A percentile compares a stretch with the other conserved stretches of the same genome.
phyloP scores from a whole-genome alignment of 78 protist genomes.

The Monosiga brevicollis region DNA sequence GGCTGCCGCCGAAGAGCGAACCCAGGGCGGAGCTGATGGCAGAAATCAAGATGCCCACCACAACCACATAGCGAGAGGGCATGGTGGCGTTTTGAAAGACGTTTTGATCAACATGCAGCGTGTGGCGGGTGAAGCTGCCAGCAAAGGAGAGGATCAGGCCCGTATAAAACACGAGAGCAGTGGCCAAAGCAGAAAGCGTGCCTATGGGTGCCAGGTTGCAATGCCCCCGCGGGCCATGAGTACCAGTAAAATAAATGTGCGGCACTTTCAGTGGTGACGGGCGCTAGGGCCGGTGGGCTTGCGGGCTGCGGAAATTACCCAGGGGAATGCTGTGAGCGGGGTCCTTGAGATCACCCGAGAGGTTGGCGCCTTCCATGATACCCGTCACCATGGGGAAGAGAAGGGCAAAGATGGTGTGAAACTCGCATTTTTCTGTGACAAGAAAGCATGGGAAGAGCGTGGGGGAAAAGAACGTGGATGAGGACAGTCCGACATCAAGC shows the following conservation, averaged over 20 bases:
- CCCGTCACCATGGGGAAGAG: conserved; percentile 62
- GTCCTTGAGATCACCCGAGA: conserved; percentile 54
- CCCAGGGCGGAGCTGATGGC: conserved; percentile 41
- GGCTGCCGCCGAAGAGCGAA: conserved; percentile 35
- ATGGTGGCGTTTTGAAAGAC: background rate
- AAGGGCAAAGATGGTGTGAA: conserved; percentile 26
- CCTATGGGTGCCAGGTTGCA: no score
- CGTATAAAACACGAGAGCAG: conserved; percentile 8
- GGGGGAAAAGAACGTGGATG: no score
- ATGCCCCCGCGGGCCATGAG: no score
- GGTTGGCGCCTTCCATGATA: conserved; percentile 62
- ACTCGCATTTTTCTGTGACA: background rate
- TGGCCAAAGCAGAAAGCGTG: conserved; percentile 25
- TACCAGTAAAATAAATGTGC: no score
- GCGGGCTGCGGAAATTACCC: no score
- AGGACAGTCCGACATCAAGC: no score
- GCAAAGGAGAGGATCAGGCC: background rate
- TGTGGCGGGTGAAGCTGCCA: background rate
- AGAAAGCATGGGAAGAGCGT: no score
- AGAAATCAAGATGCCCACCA: conserved; percentile 25
- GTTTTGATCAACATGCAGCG: background rate
- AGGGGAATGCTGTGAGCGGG: conserved; percentile 48
- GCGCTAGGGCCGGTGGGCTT: no score
- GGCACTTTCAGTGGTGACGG: no score
- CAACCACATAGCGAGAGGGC: background rate